Evolutionary conservation across 805 yeast species (phyloP).

Genomic region (Saturnispora serradocipensis): DNA sequence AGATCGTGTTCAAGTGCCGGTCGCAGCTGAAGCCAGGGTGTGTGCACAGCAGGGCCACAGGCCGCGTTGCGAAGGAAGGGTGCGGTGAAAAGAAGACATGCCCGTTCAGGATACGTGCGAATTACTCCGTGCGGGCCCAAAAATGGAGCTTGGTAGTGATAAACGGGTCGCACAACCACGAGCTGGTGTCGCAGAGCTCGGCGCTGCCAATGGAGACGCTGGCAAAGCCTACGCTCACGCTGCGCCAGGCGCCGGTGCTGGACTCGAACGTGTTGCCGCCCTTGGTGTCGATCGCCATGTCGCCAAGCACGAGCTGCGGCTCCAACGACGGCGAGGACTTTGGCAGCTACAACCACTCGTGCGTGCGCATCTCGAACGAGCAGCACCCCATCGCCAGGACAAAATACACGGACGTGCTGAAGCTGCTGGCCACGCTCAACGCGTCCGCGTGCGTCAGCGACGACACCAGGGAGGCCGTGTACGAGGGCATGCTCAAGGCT

Average conservation of each 20-base stretch:
- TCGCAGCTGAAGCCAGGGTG: constrained; percentile 14
- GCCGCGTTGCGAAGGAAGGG: neutral
- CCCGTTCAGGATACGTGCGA: constrained; percentile 60
- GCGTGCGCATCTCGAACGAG: neutral
- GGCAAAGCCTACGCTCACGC: neutral
- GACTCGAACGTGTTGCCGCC: neutral
- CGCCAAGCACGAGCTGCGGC: neutral
- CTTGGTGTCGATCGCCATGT: neutral
- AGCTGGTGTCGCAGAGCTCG: constrained; percentile 14
- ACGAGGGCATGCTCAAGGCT: constrained; percentile 1
- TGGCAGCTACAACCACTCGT: neutral
- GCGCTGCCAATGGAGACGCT: neutral
- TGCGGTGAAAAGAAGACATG: constrained; percentile 28
- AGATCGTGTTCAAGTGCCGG: constrained; percentile 56
- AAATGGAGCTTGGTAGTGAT: constrained; percentile 55
- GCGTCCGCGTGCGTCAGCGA: neutral
- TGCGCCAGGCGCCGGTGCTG: neutral
- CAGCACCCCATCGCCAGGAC: neutral
- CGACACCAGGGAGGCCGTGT: constrained; percentile 1
- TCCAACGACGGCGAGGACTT: neutral
- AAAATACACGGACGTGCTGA: constrained; percentile 1
- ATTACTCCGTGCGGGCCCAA: constrained; percentile 41
- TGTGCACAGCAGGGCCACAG: neutral
- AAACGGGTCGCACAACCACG: constrained; percentile 53
- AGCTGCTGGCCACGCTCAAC: neutral